A percentile compares a stretch with the other conserved stretches of the same genome.
phyloP scores from a whole-genome alignment of 768 basidiomycete genomes.

The Tulasnella sp. region DNA sequence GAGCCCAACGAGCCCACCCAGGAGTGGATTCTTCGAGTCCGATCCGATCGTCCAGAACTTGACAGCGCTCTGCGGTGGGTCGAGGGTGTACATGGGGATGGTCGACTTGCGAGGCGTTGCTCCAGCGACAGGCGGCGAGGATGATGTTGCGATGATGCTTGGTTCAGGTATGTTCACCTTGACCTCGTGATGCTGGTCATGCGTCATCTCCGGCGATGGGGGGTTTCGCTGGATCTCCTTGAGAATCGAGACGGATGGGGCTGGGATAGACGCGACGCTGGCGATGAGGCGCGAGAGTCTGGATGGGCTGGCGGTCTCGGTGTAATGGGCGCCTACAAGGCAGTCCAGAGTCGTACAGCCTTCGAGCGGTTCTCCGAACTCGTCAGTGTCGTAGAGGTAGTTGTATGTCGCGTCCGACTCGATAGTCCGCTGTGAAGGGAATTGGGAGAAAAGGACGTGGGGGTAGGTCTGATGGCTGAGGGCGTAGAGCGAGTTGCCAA shows the following conservation, averaged over 20 bases:
- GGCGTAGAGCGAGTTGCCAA: conserved; percentile 69
- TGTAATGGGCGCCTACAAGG: conserved; percentile 19
- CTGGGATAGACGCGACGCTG: not conserved
- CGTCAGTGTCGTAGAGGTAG: not conserved
- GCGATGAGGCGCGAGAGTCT: conserved; percentile 13
- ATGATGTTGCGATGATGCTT: not conserved
- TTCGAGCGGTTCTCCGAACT: not conserved
- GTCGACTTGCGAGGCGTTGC: not conserved
- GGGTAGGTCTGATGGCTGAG: conserved; percentile 77
- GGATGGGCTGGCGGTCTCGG: conserved; percentile 10
- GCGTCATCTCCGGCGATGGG: not conserved
- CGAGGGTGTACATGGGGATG: not conserved
- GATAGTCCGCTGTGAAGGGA: conserved; percentile 7
- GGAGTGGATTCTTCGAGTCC: conserved; percentile 7
- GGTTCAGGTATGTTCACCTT: not conserved
- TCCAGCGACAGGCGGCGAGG: conserved; percentile 3
- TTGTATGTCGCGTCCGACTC: not conserved
- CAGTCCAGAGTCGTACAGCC: conserved; percentile 17
- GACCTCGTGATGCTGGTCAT: no score
- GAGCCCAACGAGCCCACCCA: conserved; percentile 1
- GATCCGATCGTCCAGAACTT: conserved; percentile 3
- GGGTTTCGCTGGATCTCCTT: not conserved
- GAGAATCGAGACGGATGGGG: not conserved
- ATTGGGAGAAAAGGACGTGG: conserved; percentile 43
- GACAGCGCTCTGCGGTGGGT: conserved; percentile 1